Evolutionary conservation across 192 early-diverging fungal species (phyloP).

Genomic region (Coemansia sp.): DNA sequence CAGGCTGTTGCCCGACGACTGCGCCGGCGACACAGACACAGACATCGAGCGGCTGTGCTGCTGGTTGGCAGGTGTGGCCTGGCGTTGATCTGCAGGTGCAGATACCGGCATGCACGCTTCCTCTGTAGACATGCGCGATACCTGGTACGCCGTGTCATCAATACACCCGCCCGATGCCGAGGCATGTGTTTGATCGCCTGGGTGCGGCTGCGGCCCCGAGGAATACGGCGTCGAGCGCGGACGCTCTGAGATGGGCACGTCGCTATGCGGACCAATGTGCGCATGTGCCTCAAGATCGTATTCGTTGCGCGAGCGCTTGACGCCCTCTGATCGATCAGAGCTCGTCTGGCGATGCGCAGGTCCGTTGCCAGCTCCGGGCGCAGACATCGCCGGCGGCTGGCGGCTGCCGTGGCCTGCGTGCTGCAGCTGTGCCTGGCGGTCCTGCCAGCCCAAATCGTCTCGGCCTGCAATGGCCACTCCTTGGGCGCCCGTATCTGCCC

Average conservation of each 20-base stretch:
- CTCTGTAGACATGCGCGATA: not conserved
- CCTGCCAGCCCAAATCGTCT: too few relatives aligned
- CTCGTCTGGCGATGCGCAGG: not conserved
- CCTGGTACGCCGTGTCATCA: not conserved
- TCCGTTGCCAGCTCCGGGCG: too few relatives aligned
- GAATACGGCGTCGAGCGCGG: not conserved
- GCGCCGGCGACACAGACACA: constrained; percentile 19
- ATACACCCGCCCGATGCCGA: not conserved
- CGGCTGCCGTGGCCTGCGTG: too few relatives aligned
- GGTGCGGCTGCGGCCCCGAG: not conserved
- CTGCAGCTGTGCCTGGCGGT: too few relatives aligned
- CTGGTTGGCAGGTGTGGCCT: too few relatives aligned
- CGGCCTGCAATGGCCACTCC: not conserved
- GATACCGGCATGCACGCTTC: not conserved
- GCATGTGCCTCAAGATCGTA: not conserved
- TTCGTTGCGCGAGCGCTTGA: not conserved
- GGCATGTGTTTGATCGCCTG: constrained; percentile 1
- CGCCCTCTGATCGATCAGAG: not conserved
- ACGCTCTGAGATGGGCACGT: too few relatives aligned
- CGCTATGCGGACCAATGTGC: not conserved
- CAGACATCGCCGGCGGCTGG: too few relatives aligned
- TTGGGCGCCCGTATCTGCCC: too few relatives aligned
- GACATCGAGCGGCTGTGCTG: constrained; percentile 11
- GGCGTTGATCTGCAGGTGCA: not conserved
- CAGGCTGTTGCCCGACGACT: not conserved